Conservation (phyloP, 2,329 filamentous ascomycete species). For the Fusarium chuoi region DNA sequence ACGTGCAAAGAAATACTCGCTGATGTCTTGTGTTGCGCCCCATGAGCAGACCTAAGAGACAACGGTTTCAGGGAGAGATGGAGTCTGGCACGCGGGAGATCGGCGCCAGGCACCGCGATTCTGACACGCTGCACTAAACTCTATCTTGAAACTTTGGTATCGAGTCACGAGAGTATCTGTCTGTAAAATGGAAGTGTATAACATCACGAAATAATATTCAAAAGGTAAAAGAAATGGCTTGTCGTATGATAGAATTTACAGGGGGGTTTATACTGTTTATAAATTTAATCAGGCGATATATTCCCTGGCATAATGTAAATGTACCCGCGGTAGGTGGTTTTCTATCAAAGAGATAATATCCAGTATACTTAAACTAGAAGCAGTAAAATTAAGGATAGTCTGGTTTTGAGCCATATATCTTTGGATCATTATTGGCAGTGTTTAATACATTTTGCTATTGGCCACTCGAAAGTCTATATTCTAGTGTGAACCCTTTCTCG, state of each 20-base stretch:
- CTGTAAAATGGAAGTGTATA: not conserved
- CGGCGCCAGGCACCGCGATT: not conserved
- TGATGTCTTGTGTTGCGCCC: not conserved
- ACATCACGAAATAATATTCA: rapidly evolving
- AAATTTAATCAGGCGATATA: no score
- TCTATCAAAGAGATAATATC: no score
- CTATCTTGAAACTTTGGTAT: not conserved
- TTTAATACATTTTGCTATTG: not conserved
- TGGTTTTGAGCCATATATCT: no score
- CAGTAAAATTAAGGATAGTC: no score
- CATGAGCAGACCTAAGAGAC: no score
- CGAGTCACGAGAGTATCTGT: not conserved
- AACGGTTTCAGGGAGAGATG: not conserved
- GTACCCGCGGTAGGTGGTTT: no score
- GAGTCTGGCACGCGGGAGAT: not conserved
- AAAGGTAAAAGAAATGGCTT: rapidly evolving
- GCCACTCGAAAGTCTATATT: not conserved
- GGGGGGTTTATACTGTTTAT: no score
- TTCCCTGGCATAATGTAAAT: no score
- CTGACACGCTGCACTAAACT: not conserved
- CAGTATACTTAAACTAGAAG: no score
- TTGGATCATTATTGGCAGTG: no score
- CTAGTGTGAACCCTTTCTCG: not conserved
- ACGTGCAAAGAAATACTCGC: not conserved
- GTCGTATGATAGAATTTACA: rapidly evolving